Conservation (phyloP, 1,284 basidiomycete genomes). For the Heterobasidion irregulare region DNA sequence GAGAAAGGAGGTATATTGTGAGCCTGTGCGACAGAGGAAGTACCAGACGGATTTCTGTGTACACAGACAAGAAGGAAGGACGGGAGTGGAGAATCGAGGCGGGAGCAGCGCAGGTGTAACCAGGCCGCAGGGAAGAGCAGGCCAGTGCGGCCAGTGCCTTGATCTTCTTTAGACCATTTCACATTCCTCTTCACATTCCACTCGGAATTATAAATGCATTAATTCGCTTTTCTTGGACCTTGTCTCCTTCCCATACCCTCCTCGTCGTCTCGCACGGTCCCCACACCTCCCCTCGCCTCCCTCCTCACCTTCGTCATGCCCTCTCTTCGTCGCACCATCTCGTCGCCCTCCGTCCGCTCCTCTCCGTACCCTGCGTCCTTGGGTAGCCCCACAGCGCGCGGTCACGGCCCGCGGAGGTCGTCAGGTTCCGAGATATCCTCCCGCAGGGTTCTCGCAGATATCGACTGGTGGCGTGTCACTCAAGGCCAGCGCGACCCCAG, state of each 20-base stretch:
- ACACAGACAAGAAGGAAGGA: neutral
- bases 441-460: constrained; percentile 70
- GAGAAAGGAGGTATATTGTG: neutral
- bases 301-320: constrained; percentile 38
- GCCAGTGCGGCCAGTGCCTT: neutral
- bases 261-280: neutral
- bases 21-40: neutral
- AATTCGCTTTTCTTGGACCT: neutral
- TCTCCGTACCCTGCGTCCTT: constrained; percentile 38
- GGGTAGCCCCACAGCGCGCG: constrained; percentile 13
- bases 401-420: constrained; percentile 44
- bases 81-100: neutral
- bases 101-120: neutral
- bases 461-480: constrained; percentile 76
- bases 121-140: neutral
- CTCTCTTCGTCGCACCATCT: constrained; percentile 67
- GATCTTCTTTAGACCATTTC: constrained; percentile 3
- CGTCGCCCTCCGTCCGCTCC: constrained; percentile 53
- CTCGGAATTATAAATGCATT: constrained; percentile 2
- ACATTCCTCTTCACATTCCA: neutral
- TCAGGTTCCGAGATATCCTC: constrained; percentile 53
- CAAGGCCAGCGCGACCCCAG: constrained; percentile 52
- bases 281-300: constrained; percentile 6
- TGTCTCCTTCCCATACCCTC: neutral
- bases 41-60: neutral